These are phyloP conservation scores for Stereum hirsutum DNA, from an alignment of 1,284 basidiomycete species.

Conservation along the genomic window DNA sequence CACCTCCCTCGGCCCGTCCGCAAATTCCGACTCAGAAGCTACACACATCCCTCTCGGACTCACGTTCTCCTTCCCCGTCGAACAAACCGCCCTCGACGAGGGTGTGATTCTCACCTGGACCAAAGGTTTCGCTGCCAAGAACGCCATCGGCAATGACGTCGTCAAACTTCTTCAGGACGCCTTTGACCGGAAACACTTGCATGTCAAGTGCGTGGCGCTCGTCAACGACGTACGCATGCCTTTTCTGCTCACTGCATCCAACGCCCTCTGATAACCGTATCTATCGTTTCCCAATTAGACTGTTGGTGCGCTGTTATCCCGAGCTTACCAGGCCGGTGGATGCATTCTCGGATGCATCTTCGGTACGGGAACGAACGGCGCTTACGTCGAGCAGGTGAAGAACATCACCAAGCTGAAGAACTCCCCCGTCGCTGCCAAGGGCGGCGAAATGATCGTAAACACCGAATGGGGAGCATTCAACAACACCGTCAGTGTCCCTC, in stretches of 20 bases:
- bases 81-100: slow-evolving; percentile 87
- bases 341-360: slow-evolving; percentile 89
- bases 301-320: slow-evolving; percentile 88
- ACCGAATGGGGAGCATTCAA: slow-evolving; percentile 98
- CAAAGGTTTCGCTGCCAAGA: slow-evolving; percentile 90
- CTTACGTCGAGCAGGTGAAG: slow-evolving; percentile 83
- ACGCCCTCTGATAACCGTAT: slow-evolving; percentile 5
- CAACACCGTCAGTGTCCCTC: slow-evolving; percentile 54
- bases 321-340: slow-evolving; percentile 86
- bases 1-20: slow-evolving; percentile 35
- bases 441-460: slow-evolving; percentile 89
- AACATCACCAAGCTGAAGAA: slow-evolving; percentile 82
- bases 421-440: slow-evolving; percentile 43
- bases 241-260: no score
- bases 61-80: slow-evolving; percentile 96
- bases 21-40: slow-evolving; percentile 22
- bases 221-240: slow-evolving; percentile 81
- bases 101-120: slow-evolving; percentile 95
- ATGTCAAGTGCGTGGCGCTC: slow-evolving; percentile 88
- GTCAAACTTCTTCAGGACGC: slow-evolving; percentile 90
- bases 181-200: slow-evolving; percentile 89
- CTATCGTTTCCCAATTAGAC: slow-evolving; percentile 44
- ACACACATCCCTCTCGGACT: slow-evolving; percentile 76
- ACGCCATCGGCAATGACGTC: slow-evolving; percentile 89
- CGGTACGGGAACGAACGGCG: slow-evolving; percentile 97